Percentiles rank a stretch among this genome's conserved stretches.
Conservation (phyloP, 345 rosid species). For the Salix arbutifolia region DNA sequence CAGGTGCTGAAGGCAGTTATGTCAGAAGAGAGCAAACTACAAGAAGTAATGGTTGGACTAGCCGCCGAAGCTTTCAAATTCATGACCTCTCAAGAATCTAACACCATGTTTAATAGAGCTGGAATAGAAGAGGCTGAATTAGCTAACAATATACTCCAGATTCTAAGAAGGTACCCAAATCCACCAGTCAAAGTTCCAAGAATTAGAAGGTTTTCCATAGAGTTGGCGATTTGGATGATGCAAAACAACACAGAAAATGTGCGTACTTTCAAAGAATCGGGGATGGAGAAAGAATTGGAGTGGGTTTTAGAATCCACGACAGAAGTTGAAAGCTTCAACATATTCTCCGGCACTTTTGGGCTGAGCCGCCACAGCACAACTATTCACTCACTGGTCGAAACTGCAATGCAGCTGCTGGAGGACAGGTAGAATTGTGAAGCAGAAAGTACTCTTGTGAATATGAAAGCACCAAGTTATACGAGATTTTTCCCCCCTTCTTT, state of each 20-base stretch:
- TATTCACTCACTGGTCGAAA: constrained; percentile 59
- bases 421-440: neutral
- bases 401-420: constrained; percentile 10
- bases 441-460: neutral
- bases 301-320: constrained; percentile 64
- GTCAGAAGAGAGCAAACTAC: constrained; percentile 63
- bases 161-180: constrained; percentile 48
- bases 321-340: constrained; percentile 71
- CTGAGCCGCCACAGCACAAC: constrained; percentile 58
- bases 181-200: constrained; percentile 76
- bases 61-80: constrained; percentile 57
- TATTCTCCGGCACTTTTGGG: constrained; percentile 74
- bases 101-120: constrained; percentile 33
- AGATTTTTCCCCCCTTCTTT: neutral
- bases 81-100: constrained; percentile 53
- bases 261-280: constrained; percentile 33
- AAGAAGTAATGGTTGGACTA: constrained; percentile 84
- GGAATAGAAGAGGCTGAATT: constrained; percentile 48
- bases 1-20: constrained; percentile 70
- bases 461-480: neutral
- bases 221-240: constrained; percentile 84
- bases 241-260: constrained; percentile 34
- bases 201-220: constrained; percentile 72
- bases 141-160: constrained; percentile 41
- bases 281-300: constrained; percentile 54